phyloP scores from a whole-genome alignment of 139 green algal genomes.

The Chlorella sp. region DNA sequence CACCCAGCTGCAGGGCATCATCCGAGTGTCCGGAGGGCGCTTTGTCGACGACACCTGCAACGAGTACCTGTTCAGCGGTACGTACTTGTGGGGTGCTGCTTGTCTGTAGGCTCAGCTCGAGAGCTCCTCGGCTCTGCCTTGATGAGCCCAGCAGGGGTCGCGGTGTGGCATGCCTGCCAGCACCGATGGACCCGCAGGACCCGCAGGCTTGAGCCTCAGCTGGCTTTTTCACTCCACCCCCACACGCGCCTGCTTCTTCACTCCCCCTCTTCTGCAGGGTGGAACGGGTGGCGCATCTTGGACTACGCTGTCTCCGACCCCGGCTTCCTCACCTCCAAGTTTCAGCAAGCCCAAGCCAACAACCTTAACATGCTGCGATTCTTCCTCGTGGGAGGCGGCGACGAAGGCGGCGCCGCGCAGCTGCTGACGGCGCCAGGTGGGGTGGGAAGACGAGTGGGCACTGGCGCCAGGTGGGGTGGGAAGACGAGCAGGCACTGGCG shows the following conservation, averaged over 20 bases:
- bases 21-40: not conserved
- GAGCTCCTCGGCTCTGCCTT: no score
- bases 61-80: not conserved
- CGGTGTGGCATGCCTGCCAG: no score
- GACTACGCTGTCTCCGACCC: not conserved
- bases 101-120: no score
- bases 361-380: constrained; percentile 25
- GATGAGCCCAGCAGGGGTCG: no score
- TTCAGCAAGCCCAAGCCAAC: not conserved
- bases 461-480: no score
- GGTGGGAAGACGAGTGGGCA: not conserved
- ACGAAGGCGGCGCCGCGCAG: not conserved
- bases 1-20: not conserved
- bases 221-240: no score
- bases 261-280: not conserved
- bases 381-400: constrained; percentile 1
- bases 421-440: not conserved
- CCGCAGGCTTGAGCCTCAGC: no score
- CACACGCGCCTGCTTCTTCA: not conserved
- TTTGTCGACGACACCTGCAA: constrained; percentile 26
- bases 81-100: not conserved
- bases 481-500: not conserved
- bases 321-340: not conserved
- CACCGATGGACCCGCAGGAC: no score
- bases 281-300: not conserved